A percentile compares a stretch with the other conserved stretches of the same genome.
Evolutionary conservation across 345 rosid genomes (phyloP).

Genomic region (Arabidopsis arenosa): DNA sequence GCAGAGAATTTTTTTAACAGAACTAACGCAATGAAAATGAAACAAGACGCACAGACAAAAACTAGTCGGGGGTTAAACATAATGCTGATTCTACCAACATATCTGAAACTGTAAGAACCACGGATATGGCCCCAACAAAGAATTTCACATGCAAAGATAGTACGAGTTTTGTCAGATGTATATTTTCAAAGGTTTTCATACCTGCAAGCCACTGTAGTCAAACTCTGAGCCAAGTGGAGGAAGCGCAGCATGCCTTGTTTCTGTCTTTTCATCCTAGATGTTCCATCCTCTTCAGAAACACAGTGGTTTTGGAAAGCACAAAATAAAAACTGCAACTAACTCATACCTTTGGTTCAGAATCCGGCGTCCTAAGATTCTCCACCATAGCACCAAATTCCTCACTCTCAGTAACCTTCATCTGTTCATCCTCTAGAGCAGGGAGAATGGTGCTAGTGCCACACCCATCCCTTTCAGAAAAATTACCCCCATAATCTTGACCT

Average conservation of each 20-base stretch:
- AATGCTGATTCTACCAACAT: conserved; percentile 16
- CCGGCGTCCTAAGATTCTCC: conserved; percentile 59
- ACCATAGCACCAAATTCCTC: conserved; percentile 69
- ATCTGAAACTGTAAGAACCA: conserved; percentile 15
- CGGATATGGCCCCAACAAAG: conserved; percentile 3
- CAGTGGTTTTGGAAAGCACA: background rate
- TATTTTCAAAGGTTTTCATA: conserved; percentile 39
- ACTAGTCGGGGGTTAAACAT: background rate
- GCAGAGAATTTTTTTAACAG: background rate
- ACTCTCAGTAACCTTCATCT: conserved; percentile 58
- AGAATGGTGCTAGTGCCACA: conserved; percentile 40
- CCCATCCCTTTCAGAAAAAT: conserved; percentile 43
- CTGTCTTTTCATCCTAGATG: conserved; percentile 66
- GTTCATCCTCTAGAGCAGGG: conserved; percentile 46
- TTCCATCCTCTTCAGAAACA: conserved; percentile 33
- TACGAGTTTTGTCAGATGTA: conserved; percentile 21
- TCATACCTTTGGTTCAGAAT: conserved; percentile 67
- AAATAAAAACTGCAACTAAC: conserved; percentile 40
- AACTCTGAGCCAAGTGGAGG: conserved; percentile 66
- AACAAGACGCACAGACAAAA: conserved; percentile 13
- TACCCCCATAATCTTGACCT: conserved; percentile 51
- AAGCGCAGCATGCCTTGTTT: conserved; percentile 53
- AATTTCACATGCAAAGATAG: conserved; percentile 8
- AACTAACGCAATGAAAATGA: conserved; percentile 3
- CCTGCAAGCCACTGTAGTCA: conserved; percentile 81